Percentiles rank a stretch among this genome's conserved stretches.
phyloP scores from a whole-genome alignment of 345 rosid genomes.

The Moricandia arvensis region DNA sequence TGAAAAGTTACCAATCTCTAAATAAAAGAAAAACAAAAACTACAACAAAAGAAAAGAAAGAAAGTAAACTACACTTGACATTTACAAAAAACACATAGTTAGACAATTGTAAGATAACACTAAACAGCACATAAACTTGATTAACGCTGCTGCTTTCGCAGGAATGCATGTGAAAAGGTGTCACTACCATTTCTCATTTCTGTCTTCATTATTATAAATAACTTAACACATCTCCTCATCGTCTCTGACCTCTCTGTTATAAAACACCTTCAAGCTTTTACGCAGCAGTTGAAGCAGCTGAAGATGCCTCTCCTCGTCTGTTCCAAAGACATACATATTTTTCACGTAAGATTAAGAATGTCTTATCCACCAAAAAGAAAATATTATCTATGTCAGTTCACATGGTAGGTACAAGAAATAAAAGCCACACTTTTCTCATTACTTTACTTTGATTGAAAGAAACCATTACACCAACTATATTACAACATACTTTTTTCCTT shows the following conservation, averaged over 20 bases:
- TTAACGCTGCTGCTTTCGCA: not conserved
- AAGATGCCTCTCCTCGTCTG: constrained; percentile 40
- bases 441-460: constrained; percentile 22
- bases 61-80: not conserved
- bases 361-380: not conserved
- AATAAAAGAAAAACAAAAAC: not conserved
- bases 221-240: constrained; percentile 62
- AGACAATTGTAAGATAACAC: not conserved
- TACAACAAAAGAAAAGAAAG: not conserved
- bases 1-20: not conserved
- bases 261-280: not conserved
- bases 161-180: not conserved
- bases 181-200: constrained; percentile 19
- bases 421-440: constrained; percentile 11
- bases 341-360: constrained; percentile 8
- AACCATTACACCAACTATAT: constrained; percentile 9
- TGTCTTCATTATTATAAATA: constrained; percentile 11
- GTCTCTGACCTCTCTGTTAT: constrained; percentile 34
- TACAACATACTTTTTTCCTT: not conserved
- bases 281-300: not conserved
- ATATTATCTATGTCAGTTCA: not conserved
- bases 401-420: constrained; percentile 25
- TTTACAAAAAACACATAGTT: not conserved
- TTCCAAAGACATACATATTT: not conserved
- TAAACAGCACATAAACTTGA: not conserved